Percentiles rank a stretch among this genome's conserved stretches.
phyloP scores from a whole-genome alignment of 305 asterid species.

The Ilex paraguariensis region DNA sequence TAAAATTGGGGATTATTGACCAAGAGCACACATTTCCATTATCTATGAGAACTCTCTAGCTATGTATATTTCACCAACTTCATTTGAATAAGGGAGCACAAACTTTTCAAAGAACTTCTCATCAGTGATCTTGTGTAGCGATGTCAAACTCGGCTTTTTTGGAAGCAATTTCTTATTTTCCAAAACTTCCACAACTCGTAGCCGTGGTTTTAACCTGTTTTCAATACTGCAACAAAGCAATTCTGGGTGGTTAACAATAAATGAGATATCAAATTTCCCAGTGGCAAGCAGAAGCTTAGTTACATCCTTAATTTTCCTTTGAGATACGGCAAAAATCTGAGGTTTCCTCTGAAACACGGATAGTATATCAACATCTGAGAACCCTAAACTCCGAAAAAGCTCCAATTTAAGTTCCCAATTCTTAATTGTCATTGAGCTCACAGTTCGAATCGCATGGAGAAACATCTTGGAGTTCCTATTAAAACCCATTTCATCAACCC shows the following conservation, averaged over 20 bases:
- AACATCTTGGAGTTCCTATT: too few species aligned
- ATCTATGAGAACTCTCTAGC: too few species aligned
- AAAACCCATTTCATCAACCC: too few species aligned
- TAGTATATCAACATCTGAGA: slow-evolving; percentile 18
- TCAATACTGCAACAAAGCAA: slow-evolving; percentile 27
- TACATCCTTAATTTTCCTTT: not conserved
- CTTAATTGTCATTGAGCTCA: slow-evolving; percentile 13
- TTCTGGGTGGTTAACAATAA: slow-evolving; percentile 16
- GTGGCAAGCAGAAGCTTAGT: slow-evolving; percentile 18
- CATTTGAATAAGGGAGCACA: too few species aligned
- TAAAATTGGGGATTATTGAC: too few species aligned
- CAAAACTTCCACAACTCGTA: slow-evolving; percentile 25
- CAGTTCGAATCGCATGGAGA: too few species aligned
- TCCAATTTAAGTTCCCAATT: slow-evolving; percentile 31
- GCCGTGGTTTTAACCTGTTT: slow-evolving; percentile 26
- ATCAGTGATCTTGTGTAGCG: too few species aligned
- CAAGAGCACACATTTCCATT: too few species aligned
- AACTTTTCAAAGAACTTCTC: too few species aligned
- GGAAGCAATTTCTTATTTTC: slow-evolving; percentile 18
- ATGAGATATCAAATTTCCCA: slow-evolving; percentile 19
- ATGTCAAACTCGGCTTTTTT: slow-evolving; percentile 10
- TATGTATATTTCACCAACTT: too few species aligned
- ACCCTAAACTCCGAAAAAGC: slow-evolving; percentile 16
- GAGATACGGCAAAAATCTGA: too few species aligned
- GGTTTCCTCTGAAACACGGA: slow-evolving; percentile 18